A percentile compares a stretch with the other conserved stretches of the same genome.
Conservation (phyloP, 2,329 filamentous ascomycete species). For the Simplicillium sp. region DNA sequence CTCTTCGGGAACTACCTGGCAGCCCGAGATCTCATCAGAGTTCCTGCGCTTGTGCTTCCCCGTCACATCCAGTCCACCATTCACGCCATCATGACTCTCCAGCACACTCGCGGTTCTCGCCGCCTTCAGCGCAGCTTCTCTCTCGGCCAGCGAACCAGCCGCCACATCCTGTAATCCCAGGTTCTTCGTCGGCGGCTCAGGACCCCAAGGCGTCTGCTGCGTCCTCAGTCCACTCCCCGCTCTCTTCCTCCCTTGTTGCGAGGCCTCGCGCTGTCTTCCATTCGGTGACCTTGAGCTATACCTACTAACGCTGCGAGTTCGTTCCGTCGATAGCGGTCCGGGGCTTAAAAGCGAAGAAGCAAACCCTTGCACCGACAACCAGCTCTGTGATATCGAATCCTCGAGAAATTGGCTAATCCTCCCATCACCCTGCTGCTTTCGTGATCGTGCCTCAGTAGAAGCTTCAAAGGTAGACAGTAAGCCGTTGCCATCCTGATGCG, state of each 20-base stretch:
- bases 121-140: conserved; percentile 44
- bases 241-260: conserved; percentile 11
- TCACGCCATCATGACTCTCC: conserved; percentile 51
- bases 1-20: conserved; percentile 56
- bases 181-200: conserved; percentile 29
- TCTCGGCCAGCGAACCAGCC: conserved; percentile 41
- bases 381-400: conserved; percentile 42
- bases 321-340: conserved; percentile 8
- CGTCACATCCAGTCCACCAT: conserved; percentile 44
- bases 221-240: conserved; percentile 6
- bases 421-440: neutral
- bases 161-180: conserved; percentile 39
- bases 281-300: conserved; percentile 4
- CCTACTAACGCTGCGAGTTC: conserved; percentile 5
- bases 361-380: conserved; percentile 46
- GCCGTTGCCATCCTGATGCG: conserved; percentile 22
- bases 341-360: conserved; percentile 32
- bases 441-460: conserved; percentile 6
- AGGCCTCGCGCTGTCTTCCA: conserved; percentile 2
- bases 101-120: conserved; percentile 49
- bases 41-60: conserved; percentile 56
- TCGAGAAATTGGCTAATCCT: conserved; percentile 31
- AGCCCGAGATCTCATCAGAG: conserved; percentile 49
- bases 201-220: conserved; percentile 33
- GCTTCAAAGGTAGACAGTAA: conserved; percentile 23